Evolutionary conservation across 257 asterid genomes (phyloP).

Genomic region (Gentiana dahurica): DNA sequence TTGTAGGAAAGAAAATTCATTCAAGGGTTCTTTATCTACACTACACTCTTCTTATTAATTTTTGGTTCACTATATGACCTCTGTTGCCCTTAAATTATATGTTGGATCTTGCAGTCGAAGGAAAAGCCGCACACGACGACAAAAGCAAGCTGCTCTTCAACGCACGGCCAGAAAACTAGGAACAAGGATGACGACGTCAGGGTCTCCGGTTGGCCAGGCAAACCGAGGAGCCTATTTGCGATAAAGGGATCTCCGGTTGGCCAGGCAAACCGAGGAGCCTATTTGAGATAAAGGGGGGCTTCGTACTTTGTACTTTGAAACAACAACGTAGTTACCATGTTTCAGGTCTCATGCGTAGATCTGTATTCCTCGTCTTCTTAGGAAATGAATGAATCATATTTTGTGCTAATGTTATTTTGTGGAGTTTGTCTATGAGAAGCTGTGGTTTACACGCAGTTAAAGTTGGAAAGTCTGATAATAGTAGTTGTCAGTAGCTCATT

Average conservation of each 20-base stretch:
- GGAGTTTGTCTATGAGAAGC: too few relatives aligned
- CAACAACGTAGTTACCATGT: slow-evolving; percentile 8
- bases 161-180: slow-evolving; percentile 64
- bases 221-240: slow-evolving; percentile 27
- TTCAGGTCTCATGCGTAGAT: neutral
- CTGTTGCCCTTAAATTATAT: neutral
- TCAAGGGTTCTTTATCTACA: too few relatives aligned
- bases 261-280: slow-evolving; percentile 28
- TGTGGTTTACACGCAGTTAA: too few relatives aligned
- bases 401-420: too few relatives aligned
- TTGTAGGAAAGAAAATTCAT: too few relatives aligned
- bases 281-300: slow-evolving; percentile 21
- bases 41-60: neutral
- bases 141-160: slow-evolving; percentile 48
- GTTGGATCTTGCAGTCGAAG: slow-evolving; percentile 46
- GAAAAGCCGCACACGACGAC: slow-evolving; percentile 43
- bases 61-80: neutral
- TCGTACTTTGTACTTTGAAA: too few relatives aligned
- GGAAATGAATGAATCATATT: too few relatives aligned
- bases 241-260: slow-evolving; percentile 17
- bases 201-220: slow-evolving; percentile 29
- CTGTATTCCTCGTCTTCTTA: too few relatives aligned
- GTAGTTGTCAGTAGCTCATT: too few relatives aligned
- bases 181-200: slow-evolving; percentile 25
- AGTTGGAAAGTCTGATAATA: too few relatives aligned